Evolutionary conservation across 495 filamentous ascomycete genomes (phyloP).

Genomic region (Neurospora tetraspora): DNA sequence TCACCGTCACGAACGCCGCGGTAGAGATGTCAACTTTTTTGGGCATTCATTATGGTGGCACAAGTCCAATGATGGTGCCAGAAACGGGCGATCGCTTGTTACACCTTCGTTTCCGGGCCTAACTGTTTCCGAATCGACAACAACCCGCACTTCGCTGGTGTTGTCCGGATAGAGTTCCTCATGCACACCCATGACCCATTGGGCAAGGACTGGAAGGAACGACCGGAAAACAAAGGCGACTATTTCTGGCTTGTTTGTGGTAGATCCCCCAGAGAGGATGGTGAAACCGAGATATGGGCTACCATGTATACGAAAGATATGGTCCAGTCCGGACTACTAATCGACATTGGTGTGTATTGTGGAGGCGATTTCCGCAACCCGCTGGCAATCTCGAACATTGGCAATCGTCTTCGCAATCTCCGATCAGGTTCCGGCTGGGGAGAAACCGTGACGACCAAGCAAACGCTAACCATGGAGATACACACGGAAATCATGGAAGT

Average conservation of each 20-base stretch:
- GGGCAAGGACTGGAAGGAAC: not conserved
- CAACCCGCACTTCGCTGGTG: not conserved
- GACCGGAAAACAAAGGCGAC: not conserved
- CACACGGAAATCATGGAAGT: not conserved
- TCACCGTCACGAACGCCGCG: not conserved
- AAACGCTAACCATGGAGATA: not conserved
- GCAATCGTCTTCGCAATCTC: not conserved
- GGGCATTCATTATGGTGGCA: not conserved
- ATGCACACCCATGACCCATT: not conserved
- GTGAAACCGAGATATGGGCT: not conserved
- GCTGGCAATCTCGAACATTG: not conserved
- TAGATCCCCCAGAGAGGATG: not conserved
- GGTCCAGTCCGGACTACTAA: not conserved
- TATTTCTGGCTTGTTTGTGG: not conserved
- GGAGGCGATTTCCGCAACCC: not conserved
- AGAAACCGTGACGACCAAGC: not conserved
- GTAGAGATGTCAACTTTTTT: not conserved
- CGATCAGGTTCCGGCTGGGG: not conserved
- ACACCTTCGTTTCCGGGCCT: not conserved
- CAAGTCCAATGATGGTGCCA: not conserved
- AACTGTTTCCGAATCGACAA: not conserved
- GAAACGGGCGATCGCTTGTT: not conserved
- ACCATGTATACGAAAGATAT: not conserved
- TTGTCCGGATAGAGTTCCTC: not conserved
- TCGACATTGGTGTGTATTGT: not conserved